These are phyloP conservation scores for Microbotryomycetes sp. DNA, from an alignment of 1,284 basidiomycete genomes.

Conservation along the genomic window DNA sequence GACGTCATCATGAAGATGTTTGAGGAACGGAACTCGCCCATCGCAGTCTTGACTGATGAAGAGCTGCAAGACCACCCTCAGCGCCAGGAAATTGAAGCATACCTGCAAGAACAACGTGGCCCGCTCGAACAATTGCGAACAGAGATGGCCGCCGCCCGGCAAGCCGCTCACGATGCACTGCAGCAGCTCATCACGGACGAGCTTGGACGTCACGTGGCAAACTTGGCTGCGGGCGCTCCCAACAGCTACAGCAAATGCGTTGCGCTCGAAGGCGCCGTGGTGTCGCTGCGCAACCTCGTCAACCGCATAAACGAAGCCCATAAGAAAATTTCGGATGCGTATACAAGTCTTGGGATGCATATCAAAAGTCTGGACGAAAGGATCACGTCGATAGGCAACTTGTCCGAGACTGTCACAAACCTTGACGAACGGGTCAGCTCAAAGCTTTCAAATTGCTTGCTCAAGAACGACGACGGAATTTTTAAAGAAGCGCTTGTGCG, in stretches of 20 bases:
- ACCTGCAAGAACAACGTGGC: neutral
- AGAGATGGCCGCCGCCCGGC: neutral
- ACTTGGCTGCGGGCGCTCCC: neutral
- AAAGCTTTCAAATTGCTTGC: too few species aligned
- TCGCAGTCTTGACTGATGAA: neutral
- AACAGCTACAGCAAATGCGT: neutral
- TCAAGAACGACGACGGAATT: too few species aligned
- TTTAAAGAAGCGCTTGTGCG: too few species aligned
- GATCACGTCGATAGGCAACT: too few species aligned
- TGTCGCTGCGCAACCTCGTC: neutral
- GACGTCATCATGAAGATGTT: neutral
- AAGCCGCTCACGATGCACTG: neutral
- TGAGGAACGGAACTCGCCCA: neutral
- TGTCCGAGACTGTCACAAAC: too few species aligned
- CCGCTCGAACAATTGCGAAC: neutral
- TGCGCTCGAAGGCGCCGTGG: neutral
- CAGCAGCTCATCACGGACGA: neutral
- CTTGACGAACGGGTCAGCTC: too few species aligned
- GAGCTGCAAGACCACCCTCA: neutral
- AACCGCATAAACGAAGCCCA: neutral
- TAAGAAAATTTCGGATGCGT: too few species aligned
- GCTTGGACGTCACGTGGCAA: neutral
- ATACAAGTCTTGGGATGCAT: too few species aligned
- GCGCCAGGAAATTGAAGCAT: neutral
- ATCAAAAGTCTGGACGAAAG: too few species aligned